These are phyloP conservation scores for Baudoinia panamericana DNA, from an alignment of 495 filamentous ascomycete species.

Conservation along the genomic window DNA sequence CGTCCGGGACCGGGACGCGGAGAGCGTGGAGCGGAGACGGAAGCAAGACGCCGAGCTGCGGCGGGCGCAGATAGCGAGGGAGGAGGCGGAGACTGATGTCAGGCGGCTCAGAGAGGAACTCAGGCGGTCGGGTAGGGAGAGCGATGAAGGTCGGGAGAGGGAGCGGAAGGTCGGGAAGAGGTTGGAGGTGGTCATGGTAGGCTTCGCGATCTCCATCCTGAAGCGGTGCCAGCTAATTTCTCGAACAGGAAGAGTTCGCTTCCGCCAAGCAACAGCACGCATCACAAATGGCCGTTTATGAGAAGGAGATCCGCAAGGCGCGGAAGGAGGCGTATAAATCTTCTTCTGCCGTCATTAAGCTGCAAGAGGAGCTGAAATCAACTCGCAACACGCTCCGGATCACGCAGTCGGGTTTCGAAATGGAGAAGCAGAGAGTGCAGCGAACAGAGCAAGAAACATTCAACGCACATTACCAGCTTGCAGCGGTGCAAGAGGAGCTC, in stretches of 20 bases:
- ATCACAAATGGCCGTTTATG: slow-evolving; percentile 60
- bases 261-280: slow-evolving; percentile 60
- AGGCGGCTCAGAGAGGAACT: slow-evolving; percentile 47
- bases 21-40: slow-evolving; percentile 42
- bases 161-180: slow-evolving; percentile 65
- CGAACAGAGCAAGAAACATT: slow-evolving; percentile 64
- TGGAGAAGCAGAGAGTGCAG: slow-evolving; percentile 34
- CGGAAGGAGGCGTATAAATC: slow-evolving; percentile 76
- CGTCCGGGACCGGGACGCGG: slow-evolving; percentile 28
- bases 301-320: slow-evolving; percentile 72
- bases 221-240: slow-evolving; percentile 1
- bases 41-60: slow-evolving; percentile 60
- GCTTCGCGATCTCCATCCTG: slow-evolving; percentile 14
- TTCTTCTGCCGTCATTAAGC: slow-evolving; percentile 59
- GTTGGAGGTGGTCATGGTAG: slow-evolving; percentile 60
- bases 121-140: slow-evolving; percentile 36
- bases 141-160: slow-evolving; percentile 58
- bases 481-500: slow-evolving; percentile 61
- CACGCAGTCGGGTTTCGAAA: slow-evolving; percentile 41
- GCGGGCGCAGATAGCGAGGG: slow-evolving; percentile 67
- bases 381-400: slow-evolving; percentile 40
- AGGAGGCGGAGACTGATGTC: slow-evolving; percentile 65
- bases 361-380: slow-evolving; percentile 71
- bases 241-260: slow-evolving; percentile 55
- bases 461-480: slow-evolving; percentile 56